Conservation (phyloP, 1,284 basidiomycete genomes). For the Ustilago curta region DNA sequence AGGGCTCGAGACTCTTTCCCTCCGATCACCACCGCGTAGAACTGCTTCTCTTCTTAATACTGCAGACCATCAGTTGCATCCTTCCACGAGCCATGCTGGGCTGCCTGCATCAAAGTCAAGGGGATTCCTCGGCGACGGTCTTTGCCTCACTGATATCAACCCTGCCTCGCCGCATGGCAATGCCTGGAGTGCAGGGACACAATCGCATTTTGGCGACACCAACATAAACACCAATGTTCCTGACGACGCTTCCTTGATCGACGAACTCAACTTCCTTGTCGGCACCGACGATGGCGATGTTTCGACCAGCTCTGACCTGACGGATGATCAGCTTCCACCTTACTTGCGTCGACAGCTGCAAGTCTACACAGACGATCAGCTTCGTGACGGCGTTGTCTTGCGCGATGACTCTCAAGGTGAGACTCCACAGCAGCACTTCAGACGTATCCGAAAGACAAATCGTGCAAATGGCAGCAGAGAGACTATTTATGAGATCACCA, state of each 20-base stretch:
- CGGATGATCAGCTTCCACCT: slow-evolving; percentile 53
- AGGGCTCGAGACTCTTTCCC: slow-evolving; percentile 28
- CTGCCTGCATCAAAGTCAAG: slow-evolving; percentile 33
- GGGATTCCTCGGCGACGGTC: slow-evolving; percentile 43
- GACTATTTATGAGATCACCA: slow-evolving; percentile 71
- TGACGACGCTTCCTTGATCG: slow-evolving; percentile 43
- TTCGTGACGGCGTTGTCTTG: slow-evolving; percentile 40
- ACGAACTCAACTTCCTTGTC: slow-evolving; percentile 54
- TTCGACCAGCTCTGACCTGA: slow-evolving; percentile 43
- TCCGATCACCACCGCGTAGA: slow-evolving; percentile 25
- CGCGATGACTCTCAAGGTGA: slow-evolving; percentile 11
- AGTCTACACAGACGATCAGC: slow-evolving; percentile 39
- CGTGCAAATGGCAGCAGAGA: slow-evolving; percentile 54
- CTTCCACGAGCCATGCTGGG: neutral
- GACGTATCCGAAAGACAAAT: slow-evolving; percentile 46
- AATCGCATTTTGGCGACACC: neutral
- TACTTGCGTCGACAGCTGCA: slow-evolving; percentile 36
- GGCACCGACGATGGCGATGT: slow-evolving; percentile 57
- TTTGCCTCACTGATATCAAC: slow-evolving; percentile 50
- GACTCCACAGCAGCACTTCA: slow-evolving; percentile 37
- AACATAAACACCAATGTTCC: neutral
- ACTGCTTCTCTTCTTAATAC: slow-evolving; percentile 22
- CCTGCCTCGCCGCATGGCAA: slow-evolving; percentile 4
- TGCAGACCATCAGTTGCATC: slow-evolving; percentile 4
- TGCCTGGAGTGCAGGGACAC: slow-evolving; percentile 7